Evolutionary conservation across 108 stramenopile genomes (phyloP).

Genomic region (Aurantiochytrium sp.): DNA sequence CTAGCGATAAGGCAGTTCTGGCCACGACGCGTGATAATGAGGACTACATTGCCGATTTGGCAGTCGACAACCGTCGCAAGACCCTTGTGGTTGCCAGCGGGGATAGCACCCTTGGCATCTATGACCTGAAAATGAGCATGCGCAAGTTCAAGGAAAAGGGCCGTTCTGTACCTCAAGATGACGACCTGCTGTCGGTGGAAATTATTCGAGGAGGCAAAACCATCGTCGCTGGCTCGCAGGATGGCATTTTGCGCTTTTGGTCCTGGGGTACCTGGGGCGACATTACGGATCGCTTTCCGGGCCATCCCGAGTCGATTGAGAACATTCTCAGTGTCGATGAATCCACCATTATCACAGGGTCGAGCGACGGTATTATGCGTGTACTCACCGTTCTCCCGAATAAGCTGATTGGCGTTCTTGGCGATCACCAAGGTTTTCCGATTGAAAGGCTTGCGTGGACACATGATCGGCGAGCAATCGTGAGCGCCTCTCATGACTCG

Average conservation of each 20-base stretch:
- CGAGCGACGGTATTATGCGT: constrained; percentile 81
- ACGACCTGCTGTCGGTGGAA: constrained; percentile 72
- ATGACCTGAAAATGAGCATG: background rate
- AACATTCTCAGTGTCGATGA: constrained; percentile 83
- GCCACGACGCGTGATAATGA: constrained; percentile 62
- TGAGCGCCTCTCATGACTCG: constrained; percentile 32
- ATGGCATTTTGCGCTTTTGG: constrained; percentile 74
- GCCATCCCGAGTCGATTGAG: constrained; percentile 79
- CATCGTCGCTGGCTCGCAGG: constrained; percentile 74
- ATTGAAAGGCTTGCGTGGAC: constrained; percentile 73
- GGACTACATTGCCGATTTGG: constrained; percentile 74
- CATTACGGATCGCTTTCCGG: constrained; percentile 75
- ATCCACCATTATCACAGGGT: constrained; percentile 84
- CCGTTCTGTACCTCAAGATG: constrained; percentile 81
- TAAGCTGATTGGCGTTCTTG: constrained; percentile 78
- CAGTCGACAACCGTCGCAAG: constrained; percentile 50
- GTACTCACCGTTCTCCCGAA: constrained; percentile 81
- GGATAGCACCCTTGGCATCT: constrained; percentile 24
- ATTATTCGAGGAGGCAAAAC: constrained; percentile 74
- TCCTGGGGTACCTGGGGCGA: constrained; percentile 87
- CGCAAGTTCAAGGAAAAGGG: constrained; percentile 13
- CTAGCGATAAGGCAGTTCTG: constrained; percentile 43
- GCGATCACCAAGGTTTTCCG: constrained; percentile 68
- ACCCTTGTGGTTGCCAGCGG: constrained; percentile 62
- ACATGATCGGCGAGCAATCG: constrained; percentile 62